Evolutionary conservation across 2,329 filamentous ascomycete species (phyloP).

Genomic region (Talaromyces sp.): DNA sequence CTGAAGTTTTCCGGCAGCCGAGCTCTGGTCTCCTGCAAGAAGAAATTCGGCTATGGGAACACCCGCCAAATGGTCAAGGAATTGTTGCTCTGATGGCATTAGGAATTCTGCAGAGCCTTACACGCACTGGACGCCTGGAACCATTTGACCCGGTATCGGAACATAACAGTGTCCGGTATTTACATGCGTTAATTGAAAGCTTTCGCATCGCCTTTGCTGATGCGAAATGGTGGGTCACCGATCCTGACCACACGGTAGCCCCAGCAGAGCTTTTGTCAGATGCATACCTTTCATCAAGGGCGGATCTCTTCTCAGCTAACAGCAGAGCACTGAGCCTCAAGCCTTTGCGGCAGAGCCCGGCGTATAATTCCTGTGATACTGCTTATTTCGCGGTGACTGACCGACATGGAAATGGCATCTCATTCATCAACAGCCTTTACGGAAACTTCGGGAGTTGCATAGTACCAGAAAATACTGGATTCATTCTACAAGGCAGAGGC

Average conservation of each 20-base stretch:
- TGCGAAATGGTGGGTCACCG: constrained; percentile 81
- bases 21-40: constrained; percentile 37
- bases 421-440: constrained; percentile 96
- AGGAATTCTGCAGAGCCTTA: constrained; percentile 81
- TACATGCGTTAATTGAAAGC: constrained; percentile 82
- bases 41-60: constrained; percentile 81
- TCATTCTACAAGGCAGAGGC: constrained; percentile 89
- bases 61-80: constrained; percentile 92
- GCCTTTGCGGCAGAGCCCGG: constrained; percentile 63
- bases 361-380: constrained; percentile 79
- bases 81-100: constrained; percentile 92
- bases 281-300: constrained; percentile 66
- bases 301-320: constrained; percentile 55
- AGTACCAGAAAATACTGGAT: constrained; percentile 78
- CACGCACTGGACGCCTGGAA: constrained; percentile 66
- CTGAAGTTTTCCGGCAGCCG: constrained; percentile 52
- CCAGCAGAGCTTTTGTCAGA: constrained; percentile 53
- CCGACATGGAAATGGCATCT: constrained; percentile 75
- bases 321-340: constrained; percentile 40
- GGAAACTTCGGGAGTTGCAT: constrained; percentile 78
- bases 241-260: constrained; percentile 51
- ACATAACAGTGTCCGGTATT: constrained; percentile 72
- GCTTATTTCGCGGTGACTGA: constrained; percentile 90
- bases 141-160: constrained; percentile 57
- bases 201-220: constrained; percentile 88